Percentiles rank a stretch among this genome's conserved stretches.
Evolutionary conservation across 2,329 filamentous ascomycete genomes (phyloP).

Genomic region (Monilinia polystroma): DNA sequence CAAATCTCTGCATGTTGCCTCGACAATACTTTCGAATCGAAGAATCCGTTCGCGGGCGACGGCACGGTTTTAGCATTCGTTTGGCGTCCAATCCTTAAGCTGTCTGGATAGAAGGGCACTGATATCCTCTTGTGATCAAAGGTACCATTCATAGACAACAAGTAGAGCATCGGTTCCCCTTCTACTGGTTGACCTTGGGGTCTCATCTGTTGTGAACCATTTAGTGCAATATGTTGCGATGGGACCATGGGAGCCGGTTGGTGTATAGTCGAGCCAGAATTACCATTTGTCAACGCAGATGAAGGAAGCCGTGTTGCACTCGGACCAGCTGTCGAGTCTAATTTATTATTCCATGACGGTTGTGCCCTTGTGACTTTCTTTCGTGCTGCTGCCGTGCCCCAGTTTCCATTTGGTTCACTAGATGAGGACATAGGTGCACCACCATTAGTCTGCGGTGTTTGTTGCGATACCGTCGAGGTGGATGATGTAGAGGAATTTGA

Average conservation of each 20-base stretch:
- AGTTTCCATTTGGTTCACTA: slow-evolving; percentile 31
- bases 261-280: slow-evolving; percentile 60
- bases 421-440: slow-evolving; percentile 45
- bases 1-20: slow-evolving; percentile 95
- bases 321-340: slow-evolving; percentile 63
- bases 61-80: slow-evolving; percentile 96
- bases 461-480: slow-evolving; percentile 61
- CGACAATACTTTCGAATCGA: slow-evolving; percentile 96
- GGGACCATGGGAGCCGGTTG: slow-evolving; percentile 59
- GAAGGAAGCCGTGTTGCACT: slow-evolving; percentile 59
- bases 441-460: slow-evolving; percentile 63
- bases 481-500: slow-evolving; percentile 60
- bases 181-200: slow-evolving; percentile 45
- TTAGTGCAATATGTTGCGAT: slow-evolving; percentile 67
- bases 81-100: slow-evolving; percentile 88
- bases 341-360: slow-evolving; percentile 64
- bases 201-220: slow-evolving; percentile 50
- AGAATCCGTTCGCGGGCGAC: slow-evolving; percentile 88
- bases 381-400: slow-evolving; percentile 46
- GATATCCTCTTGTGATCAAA: slow-evolving; percentile 97
- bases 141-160: slow-evolving; percentile 89
- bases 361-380: slow-evolving; percentile 51
- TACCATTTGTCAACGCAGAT: slow-evolving; percentile 58
- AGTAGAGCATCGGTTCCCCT: slow-evolving; percentile 75
- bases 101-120: slow-evolving; percentile 92